These are phyloP conservation scores for Nemania diffusa DNA, from an alignment of 2,329 filamentous ascomycete species.

Conservation along the genomic window DNA sequence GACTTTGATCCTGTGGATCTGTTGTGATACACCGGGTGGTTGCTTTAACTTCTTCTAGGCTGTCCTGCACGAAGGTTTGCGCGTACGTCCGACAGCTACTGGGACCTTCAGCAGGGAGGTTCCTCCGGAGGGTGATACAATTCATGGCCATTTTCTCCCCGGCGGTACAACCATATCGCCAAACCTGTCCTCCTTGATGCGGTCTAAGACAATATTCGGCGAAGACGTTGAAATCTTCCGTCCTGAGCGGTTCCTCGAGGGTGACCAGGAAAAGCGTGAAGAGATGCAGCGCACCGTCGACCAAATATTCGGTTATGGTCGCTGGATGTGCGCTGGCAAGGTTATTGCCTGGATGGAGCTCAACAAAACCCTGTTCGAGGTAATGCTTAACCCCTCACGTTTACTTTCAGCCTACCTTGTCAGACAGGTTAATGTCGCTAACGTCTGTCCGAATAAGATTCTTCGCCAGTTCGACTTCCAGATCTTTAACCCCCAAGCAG, in stretches of 20 bases:
- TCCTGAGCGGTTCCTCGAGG: conserved; percentile 58
- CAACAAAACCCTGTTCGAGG: conserved; percentile 56
- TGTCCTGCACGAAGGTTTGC: conserved; percentile 53
- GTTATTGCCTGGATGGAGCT: conserved; percentile 56
- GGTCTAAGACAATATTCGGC: conserved; percentile 50
- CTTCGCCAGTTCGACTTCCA: conserved; percentile 48
- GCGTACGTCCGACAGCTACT: conserved; percentile 51
- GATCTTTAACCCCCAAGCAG: conserved; percentile 41
- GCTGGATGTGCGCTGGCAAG: conserved; percentile 55
- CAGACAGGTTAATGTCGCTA: not conserved
- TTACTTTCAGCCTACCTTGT: not conserved
- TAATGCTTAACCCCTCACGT: conserved; percentile 40
- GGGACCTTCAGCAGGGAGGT: conserved; percentile 43
- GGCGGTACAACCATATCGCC: conserved; percentile 52
- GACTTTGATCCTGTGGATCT: not conserved
- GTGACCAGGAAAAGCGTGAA: conserved; percentile 44
- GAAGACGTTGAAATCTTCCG: conserved; percentile 54
- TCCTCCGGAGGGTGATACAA: conserved; percentile 46
- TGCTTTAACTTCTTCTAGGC: conserved; percentile 40
- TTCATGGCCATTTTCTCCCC: conserved; percentile 51
- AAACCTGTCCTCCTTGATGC: conserved; percentile 50
- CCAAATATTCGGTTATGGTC: conserved; percentile 54
- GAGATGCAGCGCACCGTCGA: conserved; percentile 52
- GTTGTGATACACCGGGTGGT: not conserved
- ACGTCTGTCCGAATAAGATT: conserved; percentile 27